A percentile compares a stretch with the other conserved stretches of the same genome.
These are phyloP conservation scores for Calcarisporium arbuscula DNA, from an alignment of 2,329 filamentous ascomycete species.

Conservation along the genomic window DNA sequence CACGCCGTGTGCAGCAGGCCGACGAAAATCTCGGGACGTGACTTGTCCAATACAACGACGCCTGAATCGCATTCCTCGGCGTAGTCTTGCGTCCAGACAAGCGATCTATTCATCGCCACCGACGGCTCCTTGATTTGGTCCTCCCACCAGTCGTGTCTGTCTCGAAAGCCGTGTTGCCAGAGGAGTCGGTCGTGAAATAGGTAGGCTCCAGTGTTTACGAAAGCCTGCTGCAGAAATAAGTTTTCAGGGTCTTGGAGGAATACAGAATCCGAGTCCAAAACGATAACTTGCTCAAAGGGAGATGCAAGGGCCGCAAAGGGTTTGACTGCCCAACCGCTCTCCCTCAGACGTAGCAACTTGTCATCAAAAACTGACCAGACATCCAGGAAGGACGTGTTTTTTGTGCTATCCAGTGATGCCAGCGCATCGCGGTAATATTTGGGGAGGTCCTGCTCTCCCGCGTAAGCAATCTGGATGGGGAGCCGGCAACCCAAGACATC, in stretches of 20 bases:
- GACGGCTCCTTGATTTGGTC: constrained; percentile 28
- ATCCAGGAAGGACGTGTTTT: constrained; percentile 24
- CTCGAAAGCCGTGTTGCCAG: constrained; percentile 26
- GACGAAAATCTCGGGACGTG: constrained; percentile 26
- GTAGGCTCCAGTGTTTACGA: constrained; percentile 23
- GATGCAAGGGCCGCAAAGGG: constrained; percentile 32
- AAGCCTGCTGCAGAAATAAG: constrained; percentile 25
- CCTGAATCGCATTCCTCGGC: constrained; percentile 37
- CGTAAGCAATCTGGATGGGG: constrained; percentile 30
- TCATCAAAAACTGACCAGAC: constrained; percentile 27
- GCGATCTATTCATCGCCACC: constrained; percentile 24
- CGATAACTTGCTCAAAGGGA: constrained; percentile 28
- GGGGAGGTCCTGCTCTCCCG: constrained; percentile 25
- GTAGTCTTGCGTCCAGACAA: constrained; percentile 32
- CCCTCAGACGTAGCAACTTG: constrained; percentile 17
- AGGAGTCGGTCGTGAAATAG: constrained; percentile 37
- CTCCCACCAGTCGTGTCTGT: constrained; percentile 31
- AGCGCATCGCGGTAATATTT: constrained; percentile 17
- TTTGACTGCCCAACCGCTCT: constrained; percentile 34
- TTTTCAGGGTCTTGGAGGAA: constrained; percentile 29
- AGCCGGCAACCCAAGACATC: constrained; percentile 21
- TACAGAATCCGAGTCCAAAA: constrained; percentile 33
- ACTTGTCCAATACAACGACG: constrained; percentile 35
- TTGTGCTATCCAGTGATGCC: constrained; percentile 10
- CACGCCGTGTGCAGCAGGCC: constrained; percentile 35